Base-by-base conservation (phyloP, 495 filamentous ascomycete genomes). In the Penicillium samsonianum region DNA sequence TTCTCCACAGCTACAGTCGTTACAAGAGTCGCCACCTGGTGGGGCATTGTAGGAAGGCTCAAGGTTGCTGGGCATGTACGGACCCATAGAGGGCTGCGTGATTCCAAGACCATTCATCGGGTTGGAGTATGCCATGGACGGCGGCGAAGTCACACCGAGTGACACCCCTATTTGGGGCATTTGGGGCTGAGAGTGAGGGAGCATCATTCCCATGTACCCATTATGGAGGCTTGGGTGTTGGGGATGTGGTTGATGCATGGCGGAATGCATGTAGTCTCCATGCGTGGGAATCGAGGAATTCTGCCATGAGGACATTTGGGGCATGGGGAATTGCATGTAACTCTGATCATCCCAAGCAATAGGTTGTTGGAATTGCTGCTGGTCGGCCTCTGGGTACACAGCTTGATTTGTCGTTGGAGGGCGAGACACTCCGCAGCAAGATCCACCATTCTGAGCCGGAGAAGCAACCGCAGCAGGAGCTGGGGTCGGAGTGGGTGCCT, bases 1-100 rank as follows among this genome's bases (percentile, higher is more conserved):
- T 47, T 86, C 76, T 58, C 91, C 83, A 67, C 91, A 87, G 62
- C 72, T 64, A 70, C 90, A 87, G 48, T 83, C 70, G 57, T 88
- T 77, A 28, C 67, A 70, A 11, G 65, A 14, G 7, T 72, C 65
- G 14, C 49, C 50, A 5, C 52, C 50, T 23, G 60, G 22, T 23
- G 59, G 38, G n/a, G 61, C 17, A 0, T 30, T 37, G 49, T 64
- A 52, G n/a, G 53, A 30, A n/a, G 60, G 25, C 8, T 63, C 62
- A 8, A 62, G 20, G 11, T 55, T 30, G 9, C 60, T 53, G 25
- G 25, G 41, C 8, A 48, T 30, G n/a, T 61, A 60, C 23, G 64
- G 51, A 22, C 58, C 35, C 49, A 68, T 61, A 26, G 58, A 33
- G 19, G 44, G 16, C 12, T 67, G 64, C 3, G 51, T 41, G 14